These are phyloP conservation scores for Blastocystis sp. DNA, from an alignment of 352 stramenopile genomes.

Conservation along the genomic window DNA sequence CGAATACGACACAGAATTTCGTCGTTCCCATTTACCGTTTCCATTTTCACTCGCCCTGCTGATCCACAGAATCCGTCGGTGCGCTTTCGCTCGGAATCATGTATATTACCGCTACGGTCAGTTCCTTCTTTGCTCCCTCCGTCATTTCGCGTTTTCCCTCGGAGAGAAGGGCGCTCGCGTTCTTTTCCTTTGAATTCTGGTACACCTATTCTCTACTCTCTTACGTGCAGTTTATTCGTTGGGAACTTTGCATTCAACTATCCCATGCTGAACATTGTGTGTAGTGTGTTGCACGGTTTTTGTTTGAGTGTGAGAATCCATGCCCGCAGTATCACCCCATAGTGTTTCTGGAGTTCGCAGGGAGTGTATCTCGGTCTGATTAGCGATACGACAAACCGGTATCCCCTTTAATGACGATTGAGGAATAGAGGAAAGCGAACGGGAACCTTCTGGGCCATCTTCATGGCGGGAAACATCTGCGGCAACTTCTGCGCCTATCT, in stretches of 20 bases:
- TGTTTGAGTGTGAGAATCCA: constrained; percentile 5
- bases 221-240: constrained; percentile 32
- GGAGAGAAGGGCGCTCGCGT: constrained; percentile 39
- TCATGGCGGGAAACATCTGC: constrained; percentile 61
- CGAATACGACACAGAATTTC: constrained; percentile 63
- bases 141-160: constrained; percentile 62
- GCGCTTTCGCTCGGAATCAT: constrained; percentile 42
- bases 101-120: constrained; percentile 39
- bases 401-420: background rate
- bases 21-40: constrained; percentile 48
- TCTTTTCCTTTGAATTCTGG: constrained; percentile 65
- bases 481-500: constrained; percentile 63
- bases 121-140: constrained; percentile 62
- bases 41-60: background rate
- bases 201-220: background rate
- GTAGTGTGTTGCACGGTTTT: constrained; percentile 47
- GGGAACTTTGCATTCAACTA: constrained; percentile 63
- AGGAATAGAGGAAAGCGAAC: constrained; percentile 46
- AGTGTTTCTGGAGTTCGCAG: constrained; percentile 62
- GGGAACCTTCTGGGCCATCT: constrained; percentile 57
- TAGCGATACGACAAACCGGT: constrained; percentile 60
- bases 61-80: constrained; percentile 20
- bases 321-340: background rate
- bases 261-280: constrained; percentile 23
- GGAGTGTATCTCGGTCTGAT: constrained; percentile 57